Base-by-base conservation (phyloP, 805 yeast species). In the Lachancea kluyveri region DNA sequence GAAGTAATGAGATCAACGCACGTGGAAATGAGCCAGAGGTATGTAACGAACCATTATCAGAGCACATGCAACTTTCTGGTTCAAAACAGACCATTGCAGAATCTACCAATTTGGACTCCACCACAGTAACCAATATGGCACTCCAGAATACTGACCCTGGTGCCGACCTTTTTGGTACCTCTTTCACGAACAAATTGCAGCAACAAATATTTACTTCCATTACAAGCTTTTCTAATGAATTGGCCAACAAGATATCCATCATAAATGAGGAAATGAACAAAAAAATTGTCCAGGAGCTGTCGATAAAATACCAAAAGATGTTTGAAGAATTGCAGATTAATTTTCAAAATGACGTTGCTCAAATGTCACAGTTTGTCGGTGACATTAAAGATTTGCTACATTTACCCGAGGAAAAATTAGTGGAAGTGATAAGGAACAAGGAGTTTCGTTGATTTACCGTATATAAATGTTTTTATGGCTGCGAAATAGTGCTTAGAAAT, bases 261-360 rank as follows among this genome's bases (percentile, higher is more conserved):
- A 57, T 64, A 27, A 64, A 62, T 32, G 46, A 52, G 5, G 67
- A 61, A 35, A 40, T 64, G 35, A 63, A 60, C 33, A 46, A 51
- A 24, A 60, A 52, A 31, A 47, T 63, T 3, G 43, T 57, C 36
- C 39, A 33, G 12, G 64, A 62, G 21, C 34, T 64, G 28, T 52
- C 66, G 0, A 40, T 37, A 7, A 62, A 62, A 33, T 64, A 64
- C 35, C 58, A 59, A 26, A 36, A 26, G 0, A 22, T 61, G 21
- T 55, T 64, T 30, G 43, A 43, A 8, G 56, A 58, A 3, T 38
- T 64, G 21, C 60, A 57, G 37, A 35, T 20, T 2, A 56, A 50
- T 17, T 64, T 63, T 34, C 54, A 57, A 20, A 47, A 40, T 22
- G 68, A 64, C 36, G 58, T 63, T n/a, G 52, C 54, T 25, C 57